Base-by-base conservation (phyloP, 2,329 filamentous ascomycete species). In the Aspergillus quadricinctus region DNA sequence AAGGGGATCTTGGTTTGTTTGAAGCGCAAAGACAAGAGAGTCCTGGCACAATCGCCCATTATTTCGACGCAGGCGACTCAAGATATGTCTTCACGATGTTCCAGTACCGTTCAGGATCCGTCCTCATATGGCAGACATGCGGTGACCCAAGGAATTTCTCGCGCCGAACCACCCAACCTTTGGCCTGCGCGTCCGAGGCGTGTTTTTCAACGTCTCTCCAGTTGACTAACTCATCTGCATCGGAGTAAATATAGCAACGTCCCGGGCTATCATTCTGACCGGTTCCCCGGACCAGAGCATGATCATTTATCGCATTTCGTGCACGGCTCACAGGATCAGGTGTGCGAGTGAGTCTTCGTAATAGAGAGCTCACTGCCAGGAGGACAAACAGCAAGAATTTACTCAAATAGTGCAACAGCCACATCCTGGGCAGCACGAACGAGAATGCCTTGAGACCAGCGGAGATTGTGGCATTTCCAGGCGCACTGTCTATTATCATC, bases 401-500 rank as follows among this genome's bases (percentile, higher is more conserved):
- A n/a, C 65, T 55, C 31, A 74, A 45, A 43, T 70, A 50, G 4
- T 66, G 66, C 52, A 71, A 56, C n/a, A 74, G 59, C 57, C 66
- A 68, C 46, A 64, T 64, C 45, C 54, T 53, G 9, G 75, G 75
- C 2, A 77, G 62, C 14, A 62, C 66, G 51, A 67, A 74, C 3
- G 73, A 72, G 37, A 76, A 67, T 0, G 75, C 74, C 48, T 61
- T 69, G 41, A 72, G 56, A 6, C 61, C 60, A 6, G 60, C 60
- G 0, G 55, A 29, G 4, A 73, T 54, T 3, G 58, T 70, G 9
- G 68, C 61, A 35, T 65, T 61, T 25, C 79, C 80, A 1, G 79
- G 79, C 0, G 74, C 71, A 58, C 75, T 78, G 61, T 82, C 80
- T 29, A 81, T 57, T 2, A 81, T 59, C 57, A 77, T 71, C 1